Percentiles rank a stretch among this genome's conserved stretches.
Evolutionary conservation across 352 stramenopile species (phyloP).

Genomic region (Thalassiosira sp.): DNA sequence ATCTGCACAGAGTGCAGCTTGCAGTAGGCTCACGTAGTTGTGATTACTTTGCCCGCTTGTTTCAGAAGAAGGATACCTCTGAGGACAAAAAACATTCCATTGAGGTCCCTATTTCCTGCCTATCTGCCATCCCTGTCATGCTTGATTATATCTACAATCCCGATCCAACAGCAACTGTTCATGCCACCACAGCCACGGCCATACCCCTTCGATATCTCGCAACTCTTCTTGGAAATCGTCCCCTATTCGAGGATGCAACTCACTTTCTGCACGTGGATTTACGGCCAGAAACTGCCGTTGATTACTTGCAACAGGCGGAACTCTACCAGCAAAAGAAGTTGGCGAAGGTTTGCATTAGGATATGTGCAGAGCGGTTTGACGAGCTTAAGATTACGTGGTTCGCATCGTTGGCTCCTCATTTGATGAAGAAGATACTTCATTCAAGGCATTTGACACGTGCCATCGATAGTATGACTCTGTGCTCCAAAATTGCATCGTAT

Average conservation of each 20-base stretch:
- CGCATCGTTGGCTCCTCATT: slow-evolving; percentile 23
- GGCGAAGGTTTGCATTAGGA: slow-evolving; percentile 30
- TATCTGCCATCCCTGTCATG: slow-evolving; percentile 35
- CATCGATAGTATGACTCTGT: slow-evolving; percentile 27
- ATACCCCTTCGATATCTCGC: slow-evolving; percentile 37
- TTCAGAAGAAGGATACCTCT: slow-evolving; percentile 18
- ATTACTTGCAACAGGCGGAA: slow-evolving; percentile 37
- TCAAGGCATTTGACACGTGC: slow-evolving; percentile 36
- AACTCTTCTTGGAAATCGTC: slow-evolving; percentile 31
- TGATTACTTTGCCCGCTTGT: slow-evolving; percentile 55
- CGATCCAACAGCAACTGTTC: slow-evolving; percentile 13
- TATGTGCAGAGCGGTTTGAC: slow-evolving; percentile 46
- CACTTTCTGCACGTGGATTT: slow-evolving; percentile 42
- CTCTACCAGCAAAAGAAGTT: slow-evolving; percentile 44
- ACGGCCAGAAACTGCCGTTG: slow-evolving; percentile 25
- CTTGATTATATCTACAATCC: slow-evolving; percentile 43
- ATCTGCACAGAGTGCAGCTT: slow-evolving; percentile 63
- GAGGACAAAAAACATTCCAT: slow-evolving; percentile 22
- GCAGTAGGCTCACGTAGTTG: slow-evolving; percentile 54
- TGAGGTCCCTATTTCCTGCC: slow-evolving; percentile 32
- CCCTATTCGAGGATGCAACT: slow-evolving; percentile 38
- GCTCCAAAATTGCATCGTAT: slow-evolving; percentile 53
- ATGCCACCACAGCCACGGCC: slow-evolving; percentile 37
- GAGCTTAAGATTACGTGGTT: slow-evolving; percentile 40
- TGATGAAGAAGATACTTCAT: slow-evolving; percentile 41